Base-by-base conservation (phyloP, 768 basidiomycete species). In the Cyclocybe cylindracea region DNA sequence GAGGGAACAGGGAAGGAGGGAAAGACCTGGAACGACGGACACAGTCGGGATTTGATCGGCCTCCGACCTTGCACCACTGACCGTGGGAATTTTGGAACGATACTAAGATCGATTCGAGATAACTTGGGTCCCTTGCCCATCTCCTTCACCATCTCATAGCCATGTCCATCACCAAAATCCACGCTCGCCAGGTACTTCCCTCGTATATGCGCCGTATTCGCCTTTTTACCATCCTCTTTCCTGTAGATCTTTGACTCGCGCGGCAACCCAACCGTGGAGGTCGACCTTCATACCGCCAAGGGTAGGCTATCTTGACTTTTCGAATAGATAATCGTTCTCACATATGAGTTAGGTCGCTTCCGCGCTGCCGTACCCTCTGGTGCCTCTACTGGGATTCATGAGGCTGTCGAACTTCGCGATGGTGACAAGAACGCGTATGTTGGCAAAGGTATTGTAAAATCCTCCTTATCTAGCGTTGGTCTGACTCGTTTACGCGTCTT, bases 341-440 rank as follows among this genome's bases (percentile, higher is more conserved):
- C 45, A 8, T 16, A 29, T 34, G 46, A 33, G 61, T 19, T 54
- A 96, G 95, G 95, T 54, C 87, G 85, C 58, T 98, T 86, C 88
- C 88, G 93, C 54, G 91, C 94, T 54, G 84, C 92, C 57, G 97
- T 99, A 39, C 97, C 97, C 39, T 98, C 96, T 53, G 97, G 97
- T 70, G 97, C 97, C 39, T 99, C 97, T 51, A 98, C 97, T 47
- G 97, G 97, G 78, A 78, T 91, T 60, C 93, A 99, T 71, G 97
- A 99, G 74, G 97, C 97, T 56, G 93, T 98, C 61, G 97, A 99
- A 76, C 90, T 99, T 72, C 93, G 97, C 61, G 97, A 99, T 73
- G 89, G 88, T 57, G 95, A 94, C 78, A 97, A 97, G 75, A 73
- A 72, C 59, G 84, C 84, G 64, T 99, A 97, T 70, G 83, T 97